Evolutionary conservation across 805 yeast genomes (phyloP).

Genomic region (Wickerhamiella vanderwaltii): DNA sequence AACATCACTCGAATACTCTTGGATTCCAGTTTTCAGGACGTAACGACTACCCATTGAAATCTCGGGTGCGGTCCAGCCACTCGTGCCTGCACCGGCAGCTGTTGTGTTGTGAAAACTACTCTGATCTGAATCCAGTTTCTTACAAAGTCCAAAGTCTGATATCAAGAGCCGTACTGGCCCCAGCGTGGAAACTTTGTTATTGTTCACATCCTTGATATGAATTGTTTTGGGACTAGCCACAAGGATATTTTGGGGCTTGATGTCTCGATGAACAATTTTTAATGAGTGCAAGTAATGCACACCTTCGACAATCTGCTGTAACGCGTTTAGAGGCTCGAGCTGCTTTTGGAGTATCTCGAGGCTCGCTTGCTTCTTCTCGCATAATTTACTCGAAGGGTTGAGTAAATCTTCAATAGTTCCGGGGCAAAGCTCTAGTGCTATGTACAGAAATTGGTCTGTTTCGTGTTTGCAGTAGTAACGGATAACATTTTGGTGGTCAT

Average conservation of each 20-base stretch:
- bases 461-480: constrained; percentile 90
- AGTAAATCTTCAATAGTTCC: constrained; percentile 81
- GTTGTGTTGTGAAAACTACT: constrained; percentile 88
- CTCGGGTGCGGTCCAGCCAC: constrained; percentile 99
- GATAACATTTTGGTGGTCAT: constrained; percentile 90
- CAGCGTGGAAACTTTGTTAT: constrained; percentile 15
- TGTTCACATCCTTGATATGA: constrained; percentile 19
- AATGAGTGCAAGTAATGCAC: constrained; percentile 75
- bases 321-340: constrained; percentile 31
- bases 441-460: constrained; percentile 75
- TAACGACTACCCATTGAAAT: constrained; percentile 16
- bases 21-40: background rate
- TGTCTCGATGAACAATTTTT: constrained; percentile 87
- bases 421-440: constrained; percentile 83
- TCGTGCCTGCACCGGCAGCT: constrained; percentile 88
- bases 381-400: constrained; percentile 3
- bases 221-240: constrained; percentile 48
- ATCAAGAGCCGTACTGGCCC: constrained; percentile 58
- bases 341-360: constrained; percentile 19
- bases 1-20: constrained; percentile 1
- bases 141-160: constrained; percentile 93
- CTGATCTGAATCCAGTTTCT: constrained; percentile 81
- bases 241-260: constrained; percentile 86
- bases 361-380: background rate
- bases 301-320: constrained; percentile 74